Base-by-base conservation (phyloP, 768 basidiomycete species). In the Mycena haematopus region DNA sequence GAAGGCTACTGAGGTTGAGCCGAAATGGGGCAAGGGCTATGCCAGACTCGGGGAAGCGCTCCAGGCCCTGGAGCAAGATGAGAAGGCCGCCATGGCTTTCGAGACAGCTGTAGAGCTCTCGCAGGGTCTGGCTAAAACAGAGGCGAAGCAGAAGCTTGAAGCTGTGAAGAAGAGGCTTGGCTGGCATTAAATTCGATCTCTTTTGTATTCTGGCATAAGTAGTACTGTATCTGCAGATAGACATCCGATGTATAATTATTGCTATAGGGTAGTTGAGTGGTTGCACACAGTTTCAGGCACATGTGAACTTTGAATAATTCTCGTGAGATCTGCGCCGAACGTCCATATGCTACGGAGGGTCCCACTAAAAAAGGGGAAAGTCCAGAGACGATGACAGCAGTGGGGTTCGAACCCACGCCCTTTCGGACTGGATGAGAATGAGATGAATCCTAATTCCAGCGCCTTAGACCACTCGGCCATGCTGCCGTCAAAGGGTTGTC, bases 401-500 rank as follows among this genome's bases (percentile, higher is more conserved):
- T 65, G 63, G 63, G 63, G 58, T 65, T 65, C 58, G 63, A 65
- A 65, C 63, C 63, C 63, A 65, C 63, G 63, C 63, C 63, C 62
- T 49, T 47, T n/a, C 45, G 53, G 58, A 64, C 62, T 63, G 62
- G 62, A 63, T 63, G 3, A 10, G 17, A 9, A 31, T 31, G 6
- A 10, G 19, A 79, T 79, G 80, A 80, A 81, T 81, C 82, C 82
- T 81, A 83, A 80, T 53, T 53, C 50, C 50, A 52, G 50, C 50
- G 50, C 50, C 50, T 52, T 52, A 52, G 50, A 52, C 50, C 50
- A 52, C 50, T 52, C 50, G 50, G 50, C 50, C 50, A 52, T 52
- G 50, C 33, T 35, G 50, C 50, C 47, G n/a, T n/a, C n/a, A n/a
- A n/a, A n/a, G n/a, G n/a, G n/a, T n/a, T n/a, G n/a, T n/a, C n/a